Evolutionary conservation across 495 filamentous ascomycete species (phyloP).

Genomic region (Penicillium tannophilum): DNA sequence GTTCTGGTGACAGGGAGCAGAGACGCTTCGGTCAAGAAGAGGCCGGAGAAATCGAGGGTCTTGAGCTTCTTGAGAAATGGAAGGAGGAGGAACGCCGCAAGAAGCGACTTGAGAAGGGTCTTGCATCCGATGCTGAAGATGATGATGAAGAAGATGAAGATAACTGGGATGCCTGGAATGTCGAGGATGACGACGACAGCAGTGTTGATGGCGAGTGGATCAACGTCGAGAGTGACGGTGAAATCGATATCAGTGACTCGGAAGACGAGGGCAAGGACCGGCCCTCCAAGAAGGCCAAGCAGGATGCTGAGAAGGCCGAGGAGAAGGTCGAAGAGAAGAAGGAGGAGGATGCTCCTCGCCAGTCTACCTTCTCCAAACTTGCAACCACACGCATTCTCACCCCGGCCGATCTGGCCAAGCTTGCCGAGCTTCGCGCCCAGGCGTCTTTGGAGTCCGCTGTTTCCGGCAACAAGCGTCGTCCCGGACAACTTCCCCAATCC

Average conservation of each 20-base stretch:
- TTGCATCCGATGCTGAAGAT: conserved; percentile 55
- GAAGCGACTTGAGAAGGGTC: conserved; percentile 66
- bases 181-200: conserved; percentile 71
- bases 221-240: conserved; percentile 79
- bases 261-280: conserved; percentile 66
- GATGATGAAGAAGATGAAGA: conserved; percentile 64
- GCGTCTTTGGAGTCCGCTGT: conserved; percentile 67
- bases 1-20: conserved; percentile 66
- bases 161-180: conserved; percentile 81
- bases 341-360: conserved; percentile 28
- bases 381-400: conserved; percentile 90
- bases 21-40: conserved; percentile 78
- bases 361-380: conserved; percentile 59
- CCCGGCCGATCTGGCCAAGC: conserved; percentile 87
- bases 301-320: conserved; percentile 27
- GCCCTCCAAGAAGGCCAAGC: conserved; percentile 61
- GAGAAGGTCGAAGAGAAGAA: conserved; percentile 8
- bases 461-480: conserved; percentile 44
- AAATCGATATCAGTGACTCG: conserved; percentile 74
- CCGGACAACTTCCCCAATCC: conserved; percentile 36
- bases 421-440: conserved; percentile 78
- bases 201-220: conserved; percentile 90
- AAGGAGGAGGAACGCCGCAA: conserved; percentile 84
- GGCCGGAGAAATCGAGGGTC: conserved; percentile 81
- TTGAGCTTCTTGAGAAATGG: conserved; percentile 90